These are phyloP conservation scores for Penicillium diatomitis DNA, from an alignment of 495 filamentous ascomycete species.

Conservation along the genomic window DNA sequence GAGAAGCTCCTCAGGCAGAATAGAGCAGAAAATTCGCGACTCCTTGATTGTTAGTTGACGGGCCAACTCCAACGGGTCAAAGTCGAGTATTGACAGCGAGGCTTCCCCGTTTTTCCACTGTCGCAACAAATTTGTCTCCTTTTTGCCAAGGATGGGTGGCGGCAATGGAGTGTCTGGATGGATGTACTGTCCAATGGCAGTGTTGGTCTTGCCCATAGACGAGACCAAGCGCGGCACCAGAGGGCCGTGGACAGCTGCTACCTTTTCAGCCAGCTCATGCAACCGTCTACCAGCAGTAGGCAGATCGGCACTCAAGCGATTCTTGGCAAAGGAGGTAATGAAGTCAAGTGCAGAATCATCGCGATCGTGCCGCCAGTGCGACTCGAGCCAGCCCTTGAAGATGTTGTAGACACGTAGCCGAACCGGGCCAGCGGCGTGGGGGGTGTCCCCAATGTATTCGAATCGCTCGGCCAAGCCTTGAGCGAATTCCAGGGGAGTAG, in stretches of 20 bases:
- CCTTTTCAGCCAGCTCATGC: slow-evolving; percentile 68
- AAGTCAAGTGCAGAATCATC: slow-evolving; percentile 66
- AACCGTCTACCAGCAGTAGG: slow-evolving; percentile 74
- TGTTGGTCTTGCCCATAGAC: slow-evolving; percentile 79
- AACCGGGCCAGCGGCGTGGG: slow-evolving; percentile 65
- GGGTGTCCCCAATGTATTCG: slow-evolving; percentile 76
- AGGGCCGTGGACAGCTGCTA: slow-evolving; percentile 63
- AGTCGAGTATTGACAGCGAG: slow-evolving; percentile 73
- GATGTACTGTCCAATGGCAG: slow-evolving; percentile 59
- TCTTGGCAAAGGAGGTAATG: slow-evolving; percentile 71
- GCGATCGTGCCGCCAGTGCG: slow-evolving; percentile 78
- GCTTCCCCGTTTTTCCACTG: slow-evolving; percentile 64
- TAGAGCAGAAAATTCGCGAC: slow-evolving; percentile 86
- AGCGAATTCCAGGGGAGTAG: slow-evolving; percentile 70
- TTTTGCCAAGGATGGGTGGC: slow-evolving; percentile 58
- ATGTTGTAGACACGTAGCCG: slow-evolving; percentile 90
- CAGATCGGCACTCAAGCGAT: slow-evolving; percentile 53
- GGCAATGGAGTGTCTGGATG: slow-evolving; percentile 64
- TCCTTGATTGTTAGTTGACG: slow-evolving; percentile 91
- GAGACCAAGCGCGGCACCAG: slow-evolving; percentile 82
- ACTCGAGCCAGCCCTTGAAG: slow-evolving; percentile 95
- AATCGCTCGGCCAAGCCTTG: slow-evolving; percentile 80
- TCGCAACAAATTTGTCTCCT: slow-evolving; percentile 62
- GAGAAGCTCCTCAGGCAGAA: slow-evolving; percentile 88
- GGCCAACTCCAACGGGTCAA: slow-evolving; percentile 86